Percentiles rank a stretch among this genome's conserved stretches.
These are phyloP conservation scores for apple (Malus domestica) DNA, from an alignment of 306 rosid genomes.

Conservation along the genomic window DNA sequence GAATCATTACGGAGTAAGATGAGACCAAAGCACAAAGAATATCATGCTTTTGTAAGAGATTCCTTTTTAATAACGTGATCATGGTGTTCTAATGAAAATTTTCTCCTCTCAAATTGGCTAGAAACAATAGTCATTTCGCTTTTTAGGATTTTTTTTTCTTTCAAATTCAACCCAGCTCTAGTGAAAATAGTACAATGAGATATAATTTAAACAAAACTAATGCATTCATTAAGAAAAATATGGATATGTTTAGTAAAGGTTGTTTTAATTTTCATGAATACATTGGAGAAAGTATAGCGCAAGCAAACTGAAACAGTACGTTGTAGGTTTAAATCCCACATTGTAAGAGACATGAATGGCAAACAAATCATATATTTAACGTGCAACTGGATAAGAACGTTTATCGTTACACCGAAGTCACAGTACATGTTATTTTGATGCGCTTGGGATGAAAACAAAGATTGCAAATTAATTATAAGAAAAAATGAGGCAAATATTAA, in stretches of 20 bases:
- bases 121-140: background rate
- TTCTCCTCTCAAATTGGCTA: too few species aligned
- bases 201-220: background rate
- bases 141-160: background rate
- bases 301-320: background rate
- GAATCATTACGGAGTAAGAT: too few species aligned
- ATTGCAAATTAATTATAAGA: background rate
- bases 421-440: background rate
- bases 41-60: too few species aligned
- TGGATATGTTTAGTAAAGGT: background rate
- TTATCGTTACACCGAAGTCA: background rate
- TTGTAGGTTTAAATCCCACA: background rate
- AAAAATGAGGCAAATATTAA: background rate
- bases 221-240: background rate
- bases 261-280: background rate
- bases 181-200: background rate
- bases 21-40: too few species aligned
- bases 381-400: background rate
- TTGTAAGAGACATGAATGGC: background rate
- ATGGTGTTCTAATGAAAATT: too few species aligned
- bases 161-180: background rate
- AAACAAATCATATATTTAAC: background rate
- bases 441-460: background rate
- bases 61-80: too few species aligned
- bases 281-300: background rate